Evolutionary conservation across 2,329 filamentous ascomycete species (phyloP).

Genomic region (Phoma sp.): DNA sequence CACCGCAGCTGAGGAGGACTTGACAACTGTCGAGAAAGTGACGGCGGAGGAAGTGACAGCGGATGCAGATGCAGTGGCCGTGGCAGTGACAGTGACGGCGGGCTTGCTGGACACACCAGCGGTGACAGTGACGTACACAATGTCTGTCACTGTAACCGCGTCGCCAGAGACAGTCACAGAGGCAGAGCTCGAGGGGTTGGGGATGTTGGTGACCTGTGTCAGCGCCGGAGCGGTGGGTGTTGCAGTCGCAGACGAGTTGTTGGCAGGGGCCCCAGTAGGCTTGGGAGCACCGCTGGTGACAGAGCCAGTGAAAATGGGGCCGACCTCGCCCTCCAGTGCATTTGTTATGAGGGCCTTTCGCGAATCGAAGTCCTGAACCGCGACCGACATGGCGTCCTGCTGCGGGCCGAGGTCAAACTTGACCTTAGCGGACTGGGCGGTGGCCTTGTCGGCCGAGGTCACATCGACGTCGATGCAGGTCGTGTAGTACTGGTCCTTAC

Average conservation of each 20-base stretch:
- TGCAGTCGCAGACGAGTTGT: conserved; percentile 5
- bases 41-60: not conserved
- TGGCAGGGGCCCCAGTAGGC: conserved; percentile 3
- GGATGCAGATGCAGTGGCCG: not conserved
- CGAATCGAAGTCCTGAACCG: too few relatives aligned
- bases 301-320: conserved; percentile 28
- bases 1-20: too few relatives aligned
- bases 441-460: conserved; percentile 35
- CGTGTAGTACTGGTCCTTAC: conserved; percentile 64
- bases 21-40: too few relatives aligned
- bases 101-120: conserved; percentile 1
- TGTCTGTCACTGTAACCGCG: conserved; percentile 35
- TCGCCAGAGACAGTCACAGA: conserved; percentile 14
- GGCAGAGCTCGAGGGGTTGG: conserved; percentile 30
- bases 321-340: conserved; percentile 34
- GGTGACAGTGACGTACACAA: conserved; percentile 36
- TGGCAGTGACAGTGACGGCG: not conserved
- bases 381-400: conserved; percentile 51
- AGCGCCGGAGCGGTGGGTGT: conserved; percentile 11
- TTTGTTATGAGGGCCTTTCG: conserved; percentile 45
- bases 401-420: conserved; percentile 40
- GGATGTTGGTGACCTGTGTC: conserved; percentile 20
- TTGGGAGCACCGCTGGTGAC: conserved; percentile 10
- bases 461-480: conserved; percentile 63
- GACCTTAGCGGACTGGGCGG: conserved; percentile 17